Base-by-base conservation (phyloP, 2,329 filamentous ascomycete genomes). In the Verticillium nonalfalfae region DNA sequence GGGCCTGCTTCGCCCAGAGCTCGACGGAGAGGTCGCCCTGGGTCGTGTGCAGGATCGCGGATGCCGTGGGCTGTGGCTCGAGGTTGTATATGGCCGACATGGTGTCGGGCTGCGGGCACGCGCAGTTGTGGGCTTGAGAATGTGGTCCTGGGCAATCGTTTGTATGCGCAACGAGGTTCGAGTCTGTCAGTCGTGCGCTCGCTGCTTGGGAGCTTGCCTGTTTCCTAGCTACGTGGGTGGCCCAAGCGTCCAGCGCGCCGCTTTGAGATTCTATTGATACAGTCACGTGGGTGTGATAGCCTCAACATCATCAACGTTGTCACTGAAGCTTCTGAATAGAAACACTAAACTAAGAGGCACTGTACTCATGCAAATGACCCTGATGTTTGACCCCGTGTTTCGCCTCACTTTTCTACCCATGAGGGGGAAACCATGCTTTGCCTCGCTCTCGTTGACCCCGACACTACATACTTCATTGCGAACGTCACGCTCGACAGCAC, bases 1-100 rank as follows among this genome's bases (percentile, higher is more conserved):
- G 95, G 0, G 91, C 90, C 76, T 99, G 95, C 72, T 95, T 95
- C 18, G 93, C 93, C 80, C 97, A 99, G 61, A 99, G 87, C 75
- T 97, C 92, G 75, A 99, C 85, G 40, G 90, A 88, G 62, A 99
- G 84, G 70, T 97, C 93, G 75, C 95, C 95, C 56, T 89, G 81
- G 7, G 91, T 96, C 10, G 95, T 99, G 75, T 96, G 89, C 52
- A 99, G 82, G 67, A 97, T 88, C 61, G 91, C 92, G 66, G 95
- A 97, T 26, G 90, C 95, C 62, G 94, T 97, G 56, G 95, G 92
- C 71, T 94, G 92, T 59, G 95, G 94, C 76, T 97, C 94, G 70
- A 96, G 91, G 69, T 96, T 96, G 77, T 98, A 98, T 62, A 93
- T 88, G 55, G 90, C 82, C 61, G 92, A 94, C 94, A 98, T 97